Evolutionary conservation across 768 basidiomycete species (phyloP), one percentile per base, ranked within the genome.

Genomic region (Hemileccinum rubropunctum): DNA sequence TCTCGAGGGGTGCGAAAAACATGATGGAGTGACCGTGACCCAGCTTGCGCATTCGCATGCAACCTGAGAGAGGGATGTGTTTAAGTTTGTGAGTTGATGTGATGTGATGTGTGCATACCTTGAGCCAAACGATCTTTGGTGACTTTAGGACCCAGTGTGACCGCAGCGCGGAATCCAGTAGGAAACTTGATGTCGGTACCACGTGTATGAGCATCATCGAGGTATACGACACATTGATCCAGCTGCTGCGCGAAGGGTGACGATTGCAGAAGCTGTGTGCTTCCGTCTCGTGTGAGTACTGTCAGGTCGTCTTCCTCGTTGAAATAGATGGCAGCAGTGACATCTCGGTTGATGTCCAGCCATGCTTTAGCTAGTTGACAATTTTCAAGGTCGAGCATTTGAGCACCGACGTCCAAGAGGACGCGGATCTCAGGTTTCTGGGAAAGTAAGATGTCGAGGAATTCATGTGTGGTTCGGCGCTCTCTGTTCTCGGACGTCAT

Each of bases 371-470:
- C 73, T 3, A 80, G 45, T 18, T 74, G 63, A 6, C 57, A 37
- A 50, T 76, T 80, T 21, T 64, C 60, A 48, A 79, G 63, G 38
- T 82, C 79, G 9, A 82, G 62, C 64, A 82, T 76, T 54, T 80
- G 78, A 0, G 78, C 78, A 3, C 78, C 79, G n/a, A 80, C 76
- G 49, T 80, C 78, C 9, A 80, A 60, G 17, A 80, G 59, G 8
- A 79, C 76, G 34, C 66, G 66, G n/a, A 78, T 61, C 15, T 64
- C 55, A 2, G 68, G 71, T 1, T 43, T 47, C 48, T 73, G 65
- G 9, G 50, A 18, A 7, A 69, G 60, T 8, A 79, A 15, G 27
- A 61, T 42, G 10, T 55, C 34, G 37, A 76, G 41, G 51, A 74
- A 58, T 27, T 65, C 50, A 4, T 44, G 36, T 7, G 61, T 58